Base-by-base conservation (phyloP, 2,329 filamentous ascomycete species). In the Ilyonectria destructans region DNA sequence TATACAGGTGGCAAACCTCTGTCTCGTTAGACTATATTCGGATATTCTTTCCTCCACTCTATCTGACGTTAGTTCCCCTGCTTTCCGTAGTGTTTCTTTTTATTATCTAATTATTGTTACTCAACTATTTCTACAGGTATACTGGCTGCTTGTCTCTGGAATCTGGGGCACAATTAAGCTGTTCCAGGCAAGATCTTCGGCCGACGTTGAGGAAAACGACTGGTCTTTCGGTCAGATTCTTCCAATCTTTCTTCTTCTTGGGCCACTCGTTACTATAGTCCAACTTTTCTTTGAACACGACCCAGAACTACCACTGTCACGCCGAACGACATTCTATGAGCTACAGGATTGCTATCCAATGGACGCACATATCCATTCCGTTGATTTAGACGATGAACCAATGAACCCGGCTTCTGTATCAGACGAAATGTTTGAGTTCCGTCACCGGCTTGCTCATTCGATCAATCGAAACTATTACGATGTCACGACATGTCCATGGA, bases 201-300 rank as follows among this genome's bases (percentile, higher is more conserved):
- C 10, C 23, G 19, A n/a, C 15, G 19, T 56, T 10, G 26, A 69
- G 1, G 62, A 65, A 29, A 59, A 43, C 7, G 48, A 37, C 2
- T 69, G 67, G 67, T 19, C 64, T 2, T 67, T 67, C 40, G 64
- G 67, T 0, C 67, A 67, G 23, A 54, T 56, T 15, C 45, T 67
- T 23, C 56, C 67, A 1, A 43, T 67, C 0, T 17, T 57, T 1
- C 65, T 67, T 37, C 59, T 67, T n/a, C 40, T 58, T 26, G 64
- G 52, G 8, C 58, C 64, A 5, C 13, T 51, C 15, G 23, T 67
- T 6, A 33, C 10, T 1, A 43, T 21, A 2, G 12, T 10, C 19
- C 45, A 48, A 48, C 21, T 23, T 13, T 48, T 48, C 23, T 23
- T 48, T 26, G 12, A 26, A 26, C 21, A 19, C 45, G 21, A 48